Evolutionary conservation across 306 rosid genomes (phyloP).

Genomic region (Prunus armeniaca): DNA sequence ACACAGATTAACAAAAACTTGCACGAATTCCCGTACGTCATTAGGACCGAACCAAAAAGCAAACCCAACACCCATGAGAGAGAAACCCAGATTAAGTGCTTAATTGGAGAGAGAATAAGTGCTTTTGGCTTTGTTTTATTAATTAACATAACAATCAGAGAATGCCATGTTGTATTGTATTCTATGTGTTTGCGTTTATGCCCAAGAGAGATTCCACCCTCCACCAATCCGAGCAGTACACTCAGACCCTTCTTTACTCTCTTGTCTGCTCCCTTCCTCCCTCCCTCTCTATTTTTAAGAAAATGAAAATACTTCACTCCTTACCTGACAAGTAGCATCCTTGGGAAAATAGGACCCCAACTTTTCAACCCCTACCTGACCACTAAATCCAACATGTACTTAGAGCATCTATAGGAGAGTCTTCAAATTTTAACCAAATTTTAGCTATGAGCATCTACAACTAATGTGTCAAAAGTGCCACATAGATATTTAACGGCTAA

Average conservation of each 20-base stretch:
- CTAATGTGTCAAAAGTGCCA: too few species aligned
- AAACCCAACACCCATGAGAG: background rate
- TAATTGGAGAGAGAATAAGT: background rate
- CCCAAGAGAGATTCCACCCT: conserved; percentile 7
- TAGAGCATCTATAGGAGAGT: too few species aligned
- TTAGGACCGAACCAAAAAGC: conserved; percentile 9
- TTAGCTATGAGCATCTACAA: too few species aligned
- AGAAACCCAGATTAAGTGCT: background rate
- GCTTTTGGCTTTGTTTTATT: background rate
- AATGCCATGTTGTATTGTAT: too few species aligned
- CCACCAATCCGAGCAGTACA: background rate
- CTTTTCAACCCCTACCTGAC: conserved; percentile 17
- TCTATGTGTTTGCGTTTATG: background rate
- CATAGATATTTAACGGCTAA: too few species aligned
- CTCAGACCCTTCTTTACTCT: conserved; percentile 9
- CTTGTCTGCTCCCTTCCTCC: too few species aligned
- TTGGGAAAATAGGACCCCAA: background rate
- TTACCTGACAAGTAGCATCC: background rate
- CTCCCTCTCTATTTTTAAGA: conserved; percentile 14
- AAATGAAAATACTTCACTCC: too few species aligned
- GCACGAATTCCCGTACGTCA: conserved; percentile 35
- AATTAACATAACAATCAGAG: too few species aligned
- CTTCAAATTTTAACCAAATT: too few species aligned
- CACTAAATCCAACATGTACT: background rate
- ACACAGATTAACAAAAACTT: conserved; percentile 10